Evolutionary conservation across 305 asterid genomes (phyloP).

Genomic region (Solanum hybrid): DNA sequence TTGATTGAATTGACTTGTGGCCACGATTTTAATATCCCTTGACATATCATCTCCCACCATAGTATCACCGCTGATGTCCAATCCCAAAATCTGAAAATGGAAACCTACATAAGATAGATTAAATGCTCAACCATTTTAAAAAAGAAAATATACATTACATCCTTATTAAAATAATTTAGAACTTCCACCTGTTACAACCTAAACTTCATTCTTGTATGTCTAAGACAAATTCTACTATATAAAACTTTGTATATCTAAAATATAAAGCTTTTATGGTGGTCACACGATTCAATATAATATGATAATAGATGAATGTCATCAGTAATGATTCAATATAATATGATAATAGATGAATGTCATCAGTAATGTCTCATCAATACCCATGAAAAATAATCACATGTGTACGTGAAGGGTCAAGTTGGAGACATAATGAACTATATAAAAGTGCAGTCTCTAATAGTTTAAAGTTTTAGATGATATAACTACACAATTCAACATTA

Average conservation of each 20-base stretch:
- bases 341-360: not conserved
- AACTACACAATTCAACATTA: not conserved
- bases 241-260: not conserved
- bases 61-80: not conserved
- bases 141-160: too few species aligned
- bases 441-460: not conserved
- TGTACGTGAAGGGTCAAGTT: not conserved
- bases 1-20: too few species aligned
- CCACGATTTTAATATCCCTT: not conserved
- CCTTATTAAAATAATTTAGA: not conserved
- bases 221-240: not conserved
- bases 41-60: not conserved
- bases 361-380: not conserved
- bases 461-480: not conserved
- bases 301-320: not conserved
- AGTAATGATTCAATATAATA: not conserved
- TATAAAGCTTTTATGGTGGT: not conserved
- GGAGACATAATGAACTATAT: not conserved
- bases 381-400: not conserved
- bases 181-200: not conserved
- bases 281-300: not conserved
- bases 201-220: not conserved
- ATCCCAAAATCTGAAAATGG: not conserved
- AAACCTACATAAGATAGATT: not conserved
- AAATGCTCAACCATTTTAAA: not conserved